Conservation (phyloP, 1,284 basidiomycete species). For the Cystobasidium pallidum region DNA sequence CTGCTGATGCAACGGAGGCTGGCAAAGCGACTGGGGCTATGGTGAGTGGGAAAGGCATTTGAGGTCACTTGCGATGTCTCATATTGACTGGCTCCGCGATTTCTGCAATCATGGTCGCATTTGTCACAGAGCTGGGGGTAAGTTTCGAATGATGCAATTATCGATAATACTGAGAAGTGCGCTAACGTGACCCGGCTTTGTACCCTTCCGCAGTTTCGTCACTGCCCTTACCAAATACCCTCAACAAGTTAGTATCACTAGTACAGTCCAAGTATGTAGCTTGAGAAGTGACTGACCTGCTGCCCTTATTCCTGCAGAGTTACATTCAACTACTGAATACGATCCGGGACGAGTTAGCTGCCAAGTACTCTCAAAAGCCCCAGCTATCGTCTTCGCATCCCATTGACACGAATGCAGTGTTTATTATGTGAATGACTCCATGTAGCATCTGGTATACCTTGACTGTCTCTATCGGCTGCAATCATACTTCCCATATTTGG, state of each 20-base stretch:
- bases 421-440: slow-evolving; percentile 6
- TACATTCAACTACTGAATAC: slow-evolving; percentile 77
- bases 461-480: no score
- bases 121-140: slow-evolving; percentile 3
- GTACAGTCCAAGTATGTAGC: no score
- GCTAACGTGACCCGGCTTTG: no score
- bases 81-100: no score
- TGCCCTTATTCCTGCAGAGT: slow-evolving; percentile 69
- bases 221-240: slow-evolving; percentile 43
- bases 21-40: slow-evolving; percentile 57
- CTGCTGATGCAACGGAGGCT: slow-evolving; percentile 57
- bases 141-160: neutral
- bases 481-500: neutral
- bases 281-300: slow-evolving; percentile 56
- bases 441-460: no score
- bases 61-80: no score
- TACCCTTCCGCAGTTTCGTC: slow-evolving; percentile 43
- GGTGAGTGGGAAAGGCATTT: neutral
- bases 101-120: no score
- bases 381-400: slow-evolving; percentile 51
- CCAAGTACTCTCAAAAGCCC: slow-evolving; percentile 63
- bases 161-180: no score
- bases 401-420: slow-evolving; percentile 50
- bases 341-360: slow-evolving; percentile 63
- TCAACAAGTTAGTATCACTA: slow-evolving; percentile 32